Conservation (phyloP, 129 eudicot species). For the Artemisia tridentata region DNA sequence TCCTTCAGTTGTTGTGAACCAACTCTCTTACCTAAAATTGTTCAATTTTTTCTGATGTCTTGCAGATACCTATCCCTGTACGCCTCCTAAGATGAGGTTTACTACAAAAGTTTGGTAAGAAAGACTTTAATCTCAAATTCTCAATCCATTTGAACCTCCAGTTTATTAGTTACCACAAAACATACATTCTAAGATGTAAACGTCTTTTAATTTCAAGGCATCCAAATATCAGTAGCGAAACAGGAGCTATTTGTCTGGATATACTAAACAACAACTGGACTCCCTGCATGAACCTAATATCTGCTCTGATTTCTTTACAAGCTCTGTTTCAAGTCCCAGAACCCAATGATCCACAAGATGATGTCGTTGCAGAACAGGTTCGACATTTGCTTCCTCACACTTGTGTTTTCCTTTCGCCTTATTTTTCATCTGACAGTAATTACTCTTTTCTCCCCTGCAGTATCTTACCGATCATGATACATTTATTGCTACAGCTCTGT, state of each 20-base stretch:
- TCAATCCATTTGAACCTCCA: neutral
- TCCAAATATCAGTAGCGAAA: conserved; percentile 44
- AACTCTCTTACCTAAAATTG: too few relatives aligned
- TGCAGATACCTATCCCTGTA: conserved; percentile 88
- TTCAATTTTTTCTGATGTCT: conserved; percentile 8
- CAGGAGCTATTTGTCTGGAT: conserved; percentile 42
- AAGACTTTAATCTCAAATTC: neutral
- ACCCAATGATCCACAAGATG: conserved; percentile 42
- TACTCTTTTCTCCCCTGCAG: conserved; percentile 34
- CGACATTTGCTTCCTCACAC: neutral
- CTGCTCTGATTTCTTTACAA: conserved; percentile 35
- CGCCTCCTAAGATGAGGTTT: conserved; percentile 87
- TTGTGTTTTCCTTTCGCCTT: neutral
- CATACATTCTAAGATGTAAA: conserved; percentile 21
- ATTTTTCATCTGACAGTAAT: conserved; percentile 17
- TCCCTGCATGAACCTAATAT: conserved; percentile 33
- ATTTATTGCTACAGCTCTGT: conserved; percentile 27
- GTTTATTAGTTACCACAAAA: neutral
- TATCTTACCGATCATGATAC: conserved; percentile 24
- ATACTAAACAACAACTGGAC: conserved; percentile 39
- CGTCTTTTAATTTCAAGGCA: conserved; percentile 29
- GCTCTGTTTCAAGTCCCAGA: conserved; percentile 36
- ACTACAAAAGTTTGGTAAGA: conserved; percentile 92
- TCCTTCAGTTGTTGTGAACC: too few relatives aligned
- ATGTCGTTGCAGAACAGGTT: conserved; percentile 41